Percentiles rank a stretch among this genome's conserved stretches.
phyloP scores from a whole-genome alignment of 2,329 filamentous ascomycete species.

The Penicillium oxalicum region DNA sequence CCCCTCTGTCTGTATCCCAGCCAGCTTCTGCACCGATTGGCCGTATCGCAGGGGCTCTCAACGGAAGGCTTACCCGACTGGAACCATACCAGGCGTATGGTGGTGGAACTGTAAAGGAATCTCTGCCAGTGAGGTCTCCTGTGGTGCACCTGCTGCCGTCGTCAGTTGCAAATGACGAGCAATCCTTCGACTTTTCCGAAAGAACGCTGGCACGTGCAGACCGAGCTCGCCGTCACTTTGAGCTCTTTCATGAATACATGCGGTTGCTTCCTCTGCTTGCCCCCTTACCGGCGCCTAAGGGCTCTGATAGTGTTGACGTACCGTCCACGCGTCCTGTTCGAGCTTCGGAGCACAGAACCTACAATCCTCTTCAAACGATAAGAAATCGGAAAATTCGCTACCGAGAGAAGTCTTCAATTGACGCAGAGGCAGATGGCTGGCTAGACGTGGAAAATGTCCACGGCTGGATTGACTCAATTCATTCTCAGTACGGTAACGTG shows the following conservation, averaged over 20 bases:
- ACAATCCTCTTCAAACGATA: slow-evolving; percentile 90
- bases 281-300: slow-evolving; percentile 48
- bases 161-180: slow-evolving; percentile 25
- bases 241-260: slow-evolving; percentile 78
- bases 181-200: slow-evolving; percentile 57
- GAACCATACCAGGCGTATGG: slow-evolving; percentile 2
- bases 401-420: slow-evolving; percentile 67
- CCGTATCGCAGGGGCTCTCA: slow-evolving; percentile 13
- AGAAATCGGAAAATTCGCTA: slow-evolving; percentile 82
- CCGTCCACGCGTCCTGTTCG: slow-evolving; percentile 28
- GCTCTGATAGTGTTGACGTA: slow-evolving; percentile 11
- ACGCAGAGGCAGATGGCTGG: slow-evolving; percentile 72
- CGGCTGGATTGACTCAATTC: slow-evolving; percentile 69
- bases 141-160: slow-evolving; percentile 27
- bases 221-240: slow-evolving; percentile 77
- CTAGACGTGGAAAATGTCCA: slow-evolving; percentile 64
- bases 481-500: slow-evolving; percentile 43
- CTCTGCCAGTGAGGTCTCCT: slow-evolving; percentile 15
- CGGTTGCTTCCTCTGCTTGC: slow-evolving; percentile 72
- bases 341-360: slow-evolving; percentile 57
- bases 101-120: slow-evolving; percentile 16
- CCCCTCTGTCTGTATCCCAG: slow-evolving; percentile 26
- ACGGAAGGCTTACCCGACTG: slow-evolving; percentile 1
- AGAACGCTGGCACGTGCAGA: slow-evolving; percentile 77
- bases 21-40: slow-evolving; percentile 18